phyloP scores from a whole-genome alignment of 2,329 filamentous ascomycete species.

The Colletotrichum viniferum region DNA sequence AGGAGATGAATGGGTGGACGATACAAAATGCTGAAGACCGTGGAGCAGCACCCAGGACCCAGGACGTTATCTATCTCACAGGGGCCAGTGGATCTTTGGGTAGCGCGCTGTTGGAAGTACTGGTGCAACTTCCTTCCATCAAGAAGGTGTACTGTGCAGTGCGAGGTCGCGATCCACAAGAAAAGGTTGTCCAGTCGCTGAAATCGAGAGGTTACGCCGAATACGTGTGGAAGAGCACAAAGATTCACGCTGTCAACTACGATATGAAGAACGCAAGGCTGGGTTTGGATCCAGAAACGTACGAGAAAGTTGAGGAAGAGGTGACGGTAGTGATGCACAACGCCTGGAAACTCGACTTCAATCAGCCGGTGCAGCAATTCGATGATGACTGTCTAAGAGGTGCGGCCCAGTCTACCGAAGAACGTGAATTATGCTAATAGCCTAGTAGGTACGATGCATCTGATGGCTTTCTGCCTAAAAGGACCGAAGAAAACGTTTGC shows the following conservation, averaged over 20 bases:
- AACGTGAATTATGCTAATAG: neutral
- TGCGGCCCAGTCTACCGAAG: accelerated
- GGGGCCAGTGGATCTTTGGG: slow-evolving; percentile 2
- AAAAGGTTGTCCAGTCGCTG: neutral
- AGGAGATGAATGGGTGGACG: neutral
- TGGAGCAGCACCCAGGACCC: neutral
- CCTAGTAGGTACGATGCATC: neutral
- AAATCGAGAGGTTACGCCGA: neutral
- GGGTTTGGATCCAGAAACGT: neutral
- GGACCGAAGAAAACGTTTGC: neutral
- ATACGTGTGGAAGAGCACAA: neutral
- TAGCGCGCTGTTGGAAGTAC: neutral
- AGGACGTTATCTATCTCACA: neutral
- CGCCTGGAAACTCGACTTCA: slow-evolving; percentile 15
- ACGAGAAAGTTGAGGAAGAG: neutral
- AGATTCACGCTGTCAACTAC: neutral
- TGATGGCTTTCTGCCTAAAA: neutral
- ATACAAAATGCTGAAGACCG: neutral
- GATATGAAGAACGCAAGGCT: neutral
- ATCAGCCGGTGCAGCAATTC: slow-evolving; percentile 7
- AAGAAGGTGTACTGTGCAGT: neutral
- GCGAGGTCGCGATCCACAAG: neutral
- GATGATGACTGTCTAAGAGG: neutral
- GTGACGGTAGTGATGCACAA: slow-evolving; percentile 7
- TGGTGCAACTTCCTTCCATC: neutral